A percentile compares a stretch with the other conserved stretches of the same genome.
Evolutionary conservation across 106 monocot species (phyloP).

Genomic region (Amphibolis antarctica): DNA sequence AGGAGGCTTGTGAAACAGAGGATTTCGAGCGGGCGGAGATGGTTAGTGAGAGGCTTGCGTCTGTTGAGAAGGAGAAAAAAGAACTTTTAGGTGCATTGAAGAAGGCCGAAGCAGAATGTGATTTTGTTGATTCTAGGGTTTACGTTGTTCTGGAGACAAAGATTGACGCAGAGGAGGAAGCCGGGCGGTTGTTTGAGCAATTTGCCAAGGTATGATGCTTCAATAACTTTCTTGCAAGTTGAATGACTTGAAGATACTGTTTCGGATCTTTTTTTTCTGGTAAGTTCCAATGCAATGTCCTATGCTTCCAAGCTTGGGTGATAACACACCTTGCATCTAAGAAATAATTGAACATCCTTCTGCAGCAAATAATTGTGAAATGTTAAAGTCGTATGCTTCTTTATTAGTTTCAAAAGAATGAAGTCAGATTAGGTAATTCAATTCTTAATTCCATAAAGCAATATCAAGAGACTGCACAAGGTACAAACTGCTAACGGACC

Average conservation of each 20-base stretch:
- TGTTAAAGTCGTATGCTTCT: too few relatives aligned
- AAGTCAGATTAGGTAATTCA: too few relatives aligned
- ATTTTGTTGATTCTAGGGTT: conserved; percentile 53
- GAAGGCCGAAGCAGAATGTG: conserved; percentile 46
- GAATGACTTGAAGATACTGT: neutral
- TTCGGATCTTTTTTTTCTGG: too few relatives aligned
- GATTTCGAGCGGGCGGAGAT: conserved; percentile 87
- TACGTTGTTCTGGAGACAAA: conserved; percentile 50
- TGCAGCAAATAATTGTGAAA: too few relatives aligned
- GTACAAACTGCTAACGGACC: too few relatives aligned
- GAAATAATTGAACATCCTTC: too few relatives aligned
- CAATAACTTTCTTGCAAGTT: neutral
- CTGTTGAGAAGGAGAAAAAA: conserved; percentile 68
- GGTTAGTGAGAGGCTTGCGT: conserved; percentile 53
- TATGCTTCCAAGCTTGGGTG: too few relatives aligned
- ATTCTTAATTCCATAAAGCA: too few relatives aligned
- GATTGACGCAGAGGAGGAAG: conserved; percentile 68
- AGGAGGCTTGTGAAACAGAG: conserved; percentile 78
- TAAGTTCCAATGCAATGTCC: too few relatives aligned
- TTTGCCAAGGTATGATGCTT: conserved; percentile 51
- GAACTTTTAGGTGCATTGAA: conserved; percentile 30
- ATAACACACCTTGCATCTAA: too few relatives aligned
- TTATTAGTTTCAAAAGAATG: too few relatives aligned
- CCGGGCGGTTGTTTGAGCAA: conserved; percentile 33
- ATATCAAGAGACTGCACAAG: too few relatives aligned